These are phyloP conservation scores for Phytophthora melonis DNA, from an alignment of 352 stramenopile species.

Conservation along the genomic window DNA sequence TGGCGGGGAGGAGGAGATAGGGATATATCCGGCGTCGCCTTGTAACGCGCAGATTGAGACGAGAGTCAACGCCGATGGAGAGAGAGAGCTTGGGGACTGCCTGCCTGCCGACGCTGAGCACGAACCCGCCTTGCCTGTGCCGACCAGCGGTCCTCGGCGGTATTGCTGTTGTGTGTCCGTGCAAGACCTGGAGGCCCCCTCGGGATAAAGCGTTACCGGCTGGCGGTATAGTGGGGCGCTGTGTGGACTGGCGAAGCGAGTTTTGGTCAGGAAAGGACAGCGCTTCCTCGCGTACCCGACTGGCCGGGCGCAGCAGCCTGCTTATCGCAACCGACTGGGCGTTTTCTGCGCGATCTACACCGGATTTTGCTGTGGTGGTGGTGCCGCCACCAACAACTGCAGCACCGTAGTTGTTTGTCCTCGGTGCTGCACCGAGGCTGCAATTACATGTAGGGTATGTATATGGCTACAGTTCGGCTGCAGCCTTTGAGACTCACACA, in stretches of 20 bases:
- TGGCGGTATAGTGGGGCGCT: constrained; percentile 17
- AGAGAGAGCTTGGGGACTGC: too few relatives aligned
- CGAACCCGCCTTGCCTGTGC: constrained; percentile 2
- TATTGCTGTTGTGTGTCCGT: constrained; percentile 38
- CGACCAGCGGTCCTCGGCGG: constrained; percentile 26
- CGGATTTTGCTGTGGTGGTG: constrained; percentile 10
- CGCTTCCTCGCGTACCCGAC: constrained; percentile 6
- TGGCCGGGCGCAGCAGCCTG: neutral
- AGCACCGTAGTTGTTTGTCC: neutral
- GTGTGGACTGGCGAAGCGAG: constrained; percentile 4
- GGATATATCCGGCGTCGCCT: constrained; percentile 3
- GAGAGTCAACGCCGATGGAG: neutral
- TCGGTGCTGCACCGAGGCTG: neutral
- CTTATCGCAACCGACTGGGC: neutral
- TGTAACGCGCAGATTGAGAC: constrained; percentile 2
- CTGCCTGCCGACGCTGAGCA: too few relatives aligned
- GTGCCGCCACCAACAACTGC: neutral
- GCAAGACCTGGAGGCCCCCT: constrained; percentile 23
- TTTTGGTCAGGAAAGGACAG: neutral
- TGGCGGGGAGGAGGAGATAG: neutral
- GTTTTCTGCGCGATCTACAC: constrained; percentile 10
- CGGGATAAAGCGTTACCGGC: neutral
- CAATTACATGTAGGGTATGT: too few relatives aligned
- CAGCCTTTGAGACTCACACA: neutral
- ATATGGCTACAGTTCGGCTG: neutral